Evolutionary conservation across 805 yeast species (phyloP).

Genomic region (Starmerella sp.): DNA sequence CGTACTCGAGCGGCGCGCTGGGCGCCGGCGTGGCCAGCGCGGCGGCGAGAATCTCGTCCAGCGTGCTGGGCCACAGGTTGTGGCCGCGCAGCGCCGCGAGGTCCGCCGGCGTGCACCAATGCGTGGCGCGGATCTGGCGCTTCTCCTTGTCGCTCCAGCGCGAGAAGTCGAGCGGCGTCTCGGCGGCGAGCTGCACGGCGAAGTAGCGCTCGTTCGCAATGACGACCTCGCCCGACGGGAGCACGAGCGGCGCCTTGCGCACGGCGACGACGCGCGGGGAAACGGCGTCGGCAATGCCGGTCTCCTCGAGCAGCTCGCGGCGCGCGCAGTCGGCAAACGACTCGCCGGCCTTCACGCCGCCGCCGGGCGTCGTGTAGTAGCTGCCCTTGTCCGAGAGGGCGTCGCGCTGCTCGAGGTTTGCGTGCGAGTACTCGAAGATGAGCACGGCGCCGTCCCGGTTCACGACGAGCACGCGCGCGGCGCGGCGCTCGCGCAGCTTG

Average conservation of each 20-base stretch:
- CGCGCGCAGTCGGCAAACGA: conserved; percentile 14
- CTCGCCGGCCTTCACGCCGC: conserved; percentile 10
- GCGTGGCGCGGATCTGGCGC: conserved; percentile 3
- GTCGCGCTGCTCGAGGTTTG: background rate
- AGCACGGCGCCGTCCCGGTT: conserved; percentile 11
- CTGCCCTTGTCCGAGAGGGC: conserved; percentile 16
- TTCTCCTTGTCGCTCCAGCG: conserved; percentile 15
- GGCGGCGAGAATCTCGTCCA: conserved; percentile 12
- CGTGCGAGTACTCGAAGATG: conserved; percentile 16
- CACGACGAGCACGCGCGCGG: conserved; percentile 17
- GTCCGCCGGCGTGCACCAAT: conserved; percentile 15
- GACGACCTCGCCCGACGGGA: conserved; percentile 13
- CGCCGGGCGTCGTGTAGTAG: conserved; percentile 21
- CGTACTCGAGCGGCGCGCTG: conserved; percentile 3
- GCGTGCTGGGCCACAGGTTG: conserved; percentile 17
- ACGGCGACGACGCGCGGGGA: conserved; percentile 10
- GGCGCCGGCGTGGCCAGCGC: background rate
- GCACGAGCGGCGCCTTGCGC: conserved; percentile 18
- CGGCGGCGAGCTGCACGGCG: conserved; percentile 1
- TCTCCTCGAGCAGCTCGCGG: conserved; percentile 20
- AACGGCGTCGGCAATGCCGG: conserved; percentile 11
- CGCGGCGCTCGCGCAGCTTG: conserved; percentile 9
- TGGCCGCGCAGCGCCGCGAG: conserved; percentile 3
- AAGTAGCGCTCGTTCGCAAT: conserved; percentile 18
- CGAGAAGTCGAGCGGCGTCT: conserved; percentile 7